Evolutionary conservation across 2,329 filamentous ascomycete genomes (phyloP), one percentile per base, ranked within the genome.

Genomic region (Emericellopsis cladophorae): DNA sequence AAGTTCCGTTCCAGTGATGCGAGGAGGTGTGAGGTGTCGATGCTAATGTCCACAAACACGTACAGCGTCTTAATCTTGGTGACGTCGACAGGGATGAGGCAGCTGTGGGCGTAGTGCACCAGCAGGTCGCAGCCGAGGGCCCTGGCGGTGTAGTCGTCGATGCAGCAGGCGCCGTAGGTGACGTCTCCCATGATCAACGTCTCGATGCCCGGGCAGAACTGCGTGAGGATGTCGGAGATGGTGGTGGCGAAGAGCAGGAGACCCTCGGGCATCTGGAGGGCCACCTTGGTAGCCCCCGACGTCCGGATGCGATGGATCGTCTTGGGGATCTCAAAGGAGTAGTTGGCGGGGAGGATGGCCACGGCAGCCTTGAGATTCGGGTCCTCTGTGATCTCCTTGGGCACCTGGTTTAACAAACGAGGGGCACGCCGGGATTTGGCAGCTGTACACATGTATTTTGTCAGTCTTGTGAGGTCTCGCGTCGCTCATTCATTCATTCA

Each of bases 121-220:
- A 98, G 71, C 7, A 98, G 68, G 52, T 98, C 92, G 58, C 92
- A 98, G 2, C 88, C 92, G 18, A 98, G 73, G 1, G 93, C 92
- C 36, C 90, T 73, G 2, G 92, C 93, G 0, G 92, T 98, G 64
- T 93, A 98, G 64, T 98, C 92, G 58, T 98, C 92, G 52, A 98
- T 95, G 57, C 92, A 98, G 67, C 92, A 98, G 18, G 92, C 92
- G 47, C 92, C 92, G 59, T 98, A 98, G 1, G 92, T 98, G 35
- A 98, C 92, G 58, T 98, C 92, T 45, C 92, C 92, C 92, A 98
- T 98, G 59, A 98, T 98, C 41, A 96, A 70, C 2, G 90, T 96
- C 58, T 93, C 86, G 33, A 84, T 82, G 2, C 84, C 88, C 0
- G 87, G 83, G 55, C 92, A 98, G 66, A 98, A 98, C 56, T 89